These are phyloP conservation scores for Thymus quinquecostatus DNA, from an alignment of 257 asterid species.

Conservation along the genomic window DNA sequence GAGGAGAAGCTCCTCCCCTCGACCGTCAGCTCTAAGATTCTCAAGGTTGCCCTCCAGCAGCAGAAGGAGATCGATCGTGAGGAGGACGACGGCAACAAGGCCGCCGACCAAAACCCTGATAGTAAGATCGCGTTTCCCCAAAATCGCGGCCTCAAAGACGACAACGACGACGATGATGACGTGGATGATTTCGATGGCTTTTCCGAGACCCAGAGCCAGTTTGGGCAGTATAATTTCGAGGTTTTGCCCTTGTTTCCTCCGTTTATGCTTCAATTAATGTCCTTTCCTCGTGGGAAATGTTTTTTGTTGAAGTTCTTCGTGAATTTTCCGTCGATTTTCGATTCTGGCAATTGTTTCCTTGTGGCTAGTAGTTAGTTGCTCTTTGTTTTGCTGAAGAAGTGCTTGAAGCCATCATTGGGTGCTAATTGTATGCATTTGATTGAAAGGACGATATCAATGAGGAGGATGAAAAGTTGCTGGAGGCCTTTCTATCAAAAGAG, in stretches of 20 bases:
- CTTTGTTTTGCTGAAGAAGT: background rate
- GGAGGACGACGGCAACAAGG: constrained; percentile 45
- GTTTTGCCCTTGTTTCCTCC: constrained; percentile 31
- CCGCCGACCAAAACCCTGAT: constrained; percentile 25
- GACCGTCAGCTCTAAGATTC: constrained; percentile 75
- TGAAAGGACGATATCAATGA: constrained; percentile 67
- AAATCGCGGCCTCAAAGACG: constrained; percentile 37
- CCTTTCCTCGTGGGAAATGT: background rate
- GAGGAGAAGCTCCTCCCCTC: constrained; percentile 65
- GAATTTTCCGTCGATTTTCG: background rate
- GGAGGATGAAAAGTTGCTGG: constrained; percentile 74
- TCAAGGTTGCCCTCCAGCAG: constrained; percentile 79
- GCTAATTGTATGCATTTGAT: constrained; percentile 2
- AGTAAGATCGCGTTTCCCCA: constrained; percentile 39
- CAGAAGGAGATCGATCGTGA: constrained; percentile 84
- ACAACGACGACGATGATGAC: constrained; percentile 55
- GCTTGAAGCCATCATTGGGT: background rate
- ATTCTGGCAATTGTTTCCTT: background rate
- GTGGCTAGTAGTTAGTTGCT: background rate
- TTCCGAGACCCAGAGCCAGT: constrained; percentile 70
- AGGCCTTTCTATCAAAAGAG: constrained; percentile 68
- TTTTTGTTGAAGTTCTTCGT: too few species aligned
- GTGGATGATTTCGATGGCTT: constrained; percentile 76
- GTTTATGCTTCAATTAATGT: background rate
- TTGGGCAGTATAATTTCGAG: constrained; percentile 66